These are phyloP conservation scores for Tylopilus subfusipes DNA, from an alignment of 768 basidiomycete species.

Conservation along the genomic window DNA sequence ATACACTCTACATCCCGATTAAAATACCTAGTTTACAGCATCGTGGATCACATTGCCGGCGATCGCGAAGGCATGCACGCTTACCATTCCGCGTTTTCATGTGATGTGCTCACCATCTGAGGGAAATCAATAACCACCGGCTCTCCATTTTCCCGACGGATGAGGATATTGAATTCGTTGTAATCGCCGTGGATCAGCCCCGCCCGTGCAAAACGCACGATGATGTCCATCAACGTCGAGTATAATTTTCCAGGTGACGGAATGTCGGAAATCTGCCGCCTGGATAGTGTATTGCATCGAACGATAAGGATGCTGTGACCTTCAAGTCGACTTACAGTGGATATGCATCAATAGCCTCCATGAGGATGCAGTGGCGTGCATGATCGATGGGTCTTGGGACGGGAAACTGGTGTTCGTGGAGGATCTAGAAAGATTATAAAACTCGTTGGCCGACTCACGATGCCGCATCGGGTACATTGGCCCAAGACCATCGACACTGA, in stretches of 20 bases:
- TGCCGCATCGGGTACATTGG: not conserved
- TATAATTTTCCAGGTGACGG: conserved; percentile 88
- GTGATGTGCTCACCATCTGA: conserved; percentile 98
- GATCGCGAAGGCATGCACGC: conserved; percentile 24
- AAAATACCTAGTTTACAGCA: conserved; percentile 73
- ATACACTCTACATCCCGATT: conserved; percentile 98
- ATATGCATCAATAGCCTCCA: conserved; percentile 94
- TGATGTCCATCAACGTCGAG: conserved; percentile 89
- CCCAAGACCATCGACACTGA: conserved; percentile 34
- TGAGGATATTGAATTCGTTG: conserved; percentile 99
- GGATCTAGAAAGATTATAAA: conserved; percentile 53
- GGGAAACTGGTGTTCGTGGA: conserved; percentile 89
- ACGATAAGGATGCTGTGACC: not conserved
- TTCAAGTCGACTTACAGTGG: conserved; percentile 62
- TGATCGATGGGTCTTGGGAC: conserved; percentile 94
- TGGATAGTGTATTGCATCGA: conserved; percentile 28
- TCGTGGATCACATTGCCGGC: conserved; percentile 7
- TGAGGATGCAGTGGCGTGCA: conserved; percentile 89
- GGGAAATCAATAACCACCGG: conserved; percentile 98
- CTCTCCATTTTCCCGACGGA: conserved; percentile 68
- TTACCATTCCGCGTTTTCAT: conserved; percentile 95
- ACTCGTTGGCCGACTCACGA: not conserved
- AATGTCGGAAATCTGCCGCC: conserved; percentile 83
- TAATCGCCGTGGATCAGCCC: conserved; percentile 99
- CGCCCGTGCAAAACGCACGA: conserved; percentile 88